Percentiles rank a stretch among this genome's conserved stretches.
Evolutionary conservation across 164 flowering plant species (phyloP).

Genomic region (Liquidambar formosana): DNA sequence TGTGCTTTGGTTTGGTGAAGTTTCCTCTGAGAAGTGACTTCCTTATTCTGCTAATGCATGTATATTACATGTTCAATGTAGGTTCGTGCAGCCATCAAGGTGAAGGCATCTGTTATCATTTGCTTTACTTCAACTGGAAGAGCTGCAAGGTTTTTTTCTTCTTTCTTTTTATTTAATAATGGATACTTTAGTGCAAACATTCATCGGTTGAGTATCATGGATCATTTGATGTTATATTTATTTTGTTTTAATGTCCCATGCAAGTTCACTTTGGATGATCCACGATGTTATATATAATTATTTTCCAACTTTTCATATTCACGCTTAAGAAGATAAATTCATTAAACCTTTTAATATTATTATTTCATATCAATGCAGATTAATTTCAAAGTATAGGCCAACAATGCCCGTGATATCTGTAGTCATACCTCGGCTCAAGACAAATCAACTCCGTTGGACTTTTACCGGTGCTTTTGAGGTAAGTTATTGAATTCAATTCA

Average conservation of each 20-base stretch:
- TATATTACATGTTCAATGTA: constrained; percentile 1
- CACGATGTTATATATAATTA: not conserved
- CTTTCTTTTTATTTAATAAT: not conserved
- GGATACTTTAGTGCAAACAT: not conserved
- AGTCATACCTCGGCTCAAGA: constrained; percentile 58
- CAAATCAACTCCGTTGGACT: constrained; percentile 62
- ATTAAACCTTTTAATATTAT: not conserved
- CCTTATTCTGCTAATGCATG: not conserved
- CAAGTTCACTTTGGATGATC: not conserved
- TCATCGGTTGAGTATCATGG: too few species aligned
- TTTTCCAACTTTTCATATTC: not conserved
- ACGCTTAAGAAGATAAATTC: not conserved
- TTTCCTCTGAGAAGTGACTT: not conserved
- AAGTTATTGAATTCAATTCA: constrained; percentile 4
- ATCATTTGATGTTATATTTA: too few species aligned
- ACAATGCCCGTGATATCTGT: constrained; percentile 71
- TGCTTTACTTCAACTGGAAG: constrained; percentile 72
- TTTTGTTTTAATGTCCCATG: too few species aligned
- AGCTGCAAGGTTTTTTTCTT: constrained; percentile 57
- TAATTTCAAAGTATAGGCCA: constrained; percentile 67
- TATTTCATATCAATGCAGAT: constrained; percentile 27
- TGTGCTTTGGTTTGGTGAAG: not conserved
- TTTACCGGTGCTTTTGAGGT: constrained; percentile 66
- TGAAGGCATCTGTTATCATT: constrained; percentile 67
- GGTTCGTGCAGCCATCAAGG: constrained; percentile 74